Evolutionary conservation across 192 early-diverging fungal species (phyloP).

Genomic region (Backusella tuberculispora): DNA sequence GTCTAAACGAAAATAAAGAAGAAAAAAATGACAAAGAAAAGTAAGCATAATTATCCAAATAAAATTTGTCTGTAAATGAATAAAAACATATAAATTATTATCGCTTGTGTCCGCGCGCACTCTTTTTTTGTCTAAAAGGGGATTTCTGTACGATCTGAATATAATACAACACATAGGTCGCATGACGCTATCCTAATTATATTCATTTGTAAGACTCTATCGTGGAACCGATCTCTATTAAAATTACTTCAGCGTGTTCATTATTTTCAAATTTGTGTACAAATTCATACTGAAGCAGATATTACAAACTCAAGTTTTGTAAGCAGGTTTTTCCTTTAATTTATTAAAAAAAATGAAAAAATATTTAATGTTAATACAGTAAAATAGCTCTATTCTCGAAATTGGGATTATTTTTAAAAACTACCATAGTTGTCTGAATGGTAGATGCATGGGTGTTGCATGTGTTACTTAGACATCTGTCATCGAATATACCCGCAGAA

Average conservation of each 20-base stretch:
- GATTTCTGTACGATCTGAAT: conserved; percentile 11
- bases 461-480: background rate
- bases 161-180: conserved; percentile 12
- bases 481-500: background rate
- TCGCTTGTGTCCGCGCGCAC: conserved; percentile 12
- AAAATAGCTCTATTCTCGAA: background rate
- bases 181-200: conserved; percentile 10
- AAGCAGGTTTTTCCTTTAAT: background rate
- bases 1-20: background rate
- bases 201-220: background rate
- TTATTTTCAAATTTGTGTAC: conserved; percentile 1
- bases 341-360: background rate
- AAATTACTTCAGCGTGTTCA: background rate
- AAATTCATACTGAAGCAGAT: too few species aligned
- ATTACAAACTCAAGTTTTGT: background rate
- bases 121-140: conserved; percentile 14
- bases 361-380: background rate
- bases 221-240: background rate
- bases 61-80: background rate
- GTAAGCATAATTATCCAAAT: conserved; percentile 11
- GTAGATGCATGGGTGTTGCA: conserved; percentile 11
- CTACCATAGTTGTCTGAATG: conserved; percentile 14
- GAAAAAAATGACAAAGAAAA: conserved; percentile 10
- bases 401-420: background rate
- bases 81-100: background rate